phyloP scores from a whole-genome alignment of 768 basidiomycete genomes.

The Floccularia luteovirens region DNA sequence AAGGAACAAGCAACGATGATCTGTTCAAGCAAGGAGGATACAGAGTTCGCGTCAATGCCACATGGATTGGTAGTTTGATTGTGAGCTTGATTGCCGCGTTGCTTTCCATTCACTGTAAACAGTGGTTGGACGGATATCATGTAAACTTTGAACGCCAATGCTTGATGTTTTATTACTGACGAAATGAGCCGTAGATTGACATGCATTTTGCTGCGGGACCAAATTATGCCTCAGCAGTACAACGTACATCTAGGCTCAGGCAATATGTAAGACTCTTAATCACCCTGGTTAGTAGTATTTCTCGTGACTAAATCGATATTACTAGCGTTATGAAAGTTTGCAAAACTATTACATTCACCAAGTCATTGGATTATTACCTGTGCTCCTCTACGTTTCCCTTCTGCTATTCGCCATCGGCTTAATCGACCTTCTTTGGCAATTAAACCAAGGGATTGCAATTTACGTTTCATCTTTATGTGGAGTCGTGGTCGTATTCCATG shows the following conservation, averaged over 20 bases:
- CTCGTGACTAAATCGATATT: constrained; percentile 5
- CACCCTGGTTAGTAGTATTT: constrained; percentile 1
- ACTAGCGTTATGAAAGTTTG: constrained; percentile 2
- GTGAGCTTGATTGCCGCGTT: constrained; percentile 9
- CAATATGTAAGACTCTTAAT: constrained; percentile 9
- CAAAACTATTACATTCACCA: constrained; percentile 3
- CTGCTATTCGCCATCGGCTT: constrained; percentile 10
- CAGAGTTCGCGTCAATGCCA: constrained; percentile 9
- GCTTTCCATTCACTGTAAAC: constrained; percentile 10
- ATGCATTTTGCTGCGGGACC: not conserved
- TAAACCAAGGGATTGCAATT: constrained; percentile 10
- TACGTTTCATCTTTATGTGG: constrained; percentile 8
- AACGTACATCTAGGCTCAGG: constrained; percentile 6
- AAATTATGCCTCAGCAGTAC: constrained; percentile 1
- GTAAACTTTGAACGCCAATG: not conserved
- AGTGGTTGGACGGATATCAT: constrained; percentile 9
- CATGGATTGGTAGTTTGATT: constrained; percentile 11
- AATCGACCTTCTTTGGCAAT: constrained; percentile 10
- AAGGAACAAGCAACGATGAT: not conserved
- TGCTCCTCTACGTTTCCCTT: constrained; percentile 8
- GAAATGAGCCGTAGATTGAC: constrained; percentile 1
- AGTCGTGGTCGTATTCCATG: constrained; percentile 6
- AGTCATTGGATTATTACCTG: constrained; percentile 8
- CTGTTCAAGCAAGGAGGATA: constrained; percentile 6
- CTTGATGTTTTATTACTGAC: not conserved